Percentiles rank a stretch among this genome's conserved stretches.
These are phyloP conservation scores for Pneumocystis jirovecii DNA, from an alignment of 1,139 yeast species.

Conservation along the genomic window DNA sequence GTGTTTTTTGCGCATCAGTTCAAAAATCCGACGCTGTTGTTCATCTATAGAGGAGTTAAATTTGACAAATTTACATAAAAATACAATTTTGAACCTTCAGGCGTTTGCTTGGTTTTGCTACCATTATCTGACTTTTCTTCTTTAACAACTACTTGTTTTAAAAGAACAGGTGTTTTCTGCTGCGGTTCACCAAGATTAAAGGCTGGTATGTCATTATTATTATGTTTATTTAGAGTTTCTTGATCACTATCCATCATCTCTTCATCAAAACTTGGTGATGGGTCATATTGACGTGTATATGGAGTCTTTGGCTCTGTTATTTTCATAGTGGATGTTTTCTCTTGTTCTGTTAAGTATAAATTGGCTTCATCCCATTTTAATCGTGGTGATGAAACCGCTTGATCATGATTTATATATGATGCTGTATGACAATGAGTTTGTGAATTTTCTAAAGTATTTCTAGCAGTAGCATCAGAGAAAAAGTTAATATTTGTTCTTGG, in stretches of 20 bases:
- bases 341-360: conserved; percentile 50
- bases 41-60: neutral
- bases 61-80: neutral
- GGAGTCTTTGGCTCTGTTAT: conserved; percentile 98
- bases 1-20: neutral
- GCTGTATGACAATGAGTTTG: neutral
- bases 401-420: neutral
- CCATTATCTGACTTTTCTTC: neutral
- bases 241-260: neutral
- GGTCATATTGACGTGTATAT: conserved; percentile 83
- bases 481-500: too few species aligned
- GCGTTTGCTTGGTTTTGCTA: neutral
- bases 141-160: neutral
- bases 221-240: neutral
- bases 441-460: neutral
- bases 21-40: neutral
- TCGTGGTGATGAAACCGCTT: conserved; percentile 22
- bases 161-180: neutral
- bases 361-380: conserved; percentile 65
- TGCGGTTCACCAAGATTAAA: neutral
- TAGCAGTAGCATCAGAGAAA: neutral
- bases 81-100: neutral
- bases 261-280: conserved; percentile 64
- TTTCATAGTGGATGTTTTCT: conserved; percentile 58
- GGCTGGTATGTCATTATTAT: neutral